Evolutionary conservation across 768 basidiomycete genomes (phyloP), one percentile per base, ranked within the genome.

Genomic region (Suillus subaureus): DNA sequence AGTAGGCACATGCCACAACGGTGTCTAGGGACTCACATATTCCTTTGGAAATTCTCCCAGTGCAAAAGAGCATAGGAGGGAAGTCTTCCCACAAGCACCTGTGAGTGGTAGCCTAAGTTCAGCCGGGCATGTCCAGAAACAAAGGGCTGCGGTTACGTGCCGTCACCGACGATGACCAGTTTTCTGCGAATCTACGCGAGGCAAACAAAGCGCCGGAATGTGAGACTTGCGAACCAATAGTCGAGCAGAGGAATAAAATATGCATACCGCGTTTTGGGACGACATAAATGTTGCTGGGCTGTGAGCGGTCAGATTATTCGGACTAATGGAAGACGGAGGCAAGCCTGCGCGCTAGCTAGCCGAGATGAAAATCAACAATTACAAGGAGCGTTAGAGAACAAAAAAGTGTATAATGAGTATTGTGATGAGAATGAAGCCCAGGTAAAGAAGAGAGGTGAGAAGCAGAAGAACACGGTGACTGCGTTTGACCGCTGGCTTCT

Each of bases 51-150:
- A 97, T 79, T 96, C 93, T 67, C 95, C 96, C 43, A 96, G 86
- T 11, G 94, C 93, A 77, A 97, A 97, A 13, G 94, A 94, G 74
- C 90, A 94, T 40, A 97, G 79, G 55, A 97, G 79, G 60, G 92
- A 94, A 23, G 95, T 96, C 85, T 99, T 99, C 73, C 97, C 97
- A 73, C 96, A 97, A 68, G 97, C 97, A 82, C 92, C 92, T 93
- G 68, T 61, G 64, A 40, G 21, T n/a, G 68, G 69, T 62, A 70
- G 64, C 75, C 63, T 63, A 40, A 45, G 63, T 60, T 61, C 43
- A 62, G 54, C 55, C 64, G 52, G 66, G 57, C 66, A 64, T 56
- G 63, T 42, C 64, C 70, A 51, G 56, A 64, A 15, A 49, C 28
- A 60, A 52, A 45, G 21, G 18, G 52, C 33, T 47, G 55, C 21